Evolutionary conservation across 805 yeast genomes (phyloP).

Genomic region (Myxozyma kluyveri): DNA sequence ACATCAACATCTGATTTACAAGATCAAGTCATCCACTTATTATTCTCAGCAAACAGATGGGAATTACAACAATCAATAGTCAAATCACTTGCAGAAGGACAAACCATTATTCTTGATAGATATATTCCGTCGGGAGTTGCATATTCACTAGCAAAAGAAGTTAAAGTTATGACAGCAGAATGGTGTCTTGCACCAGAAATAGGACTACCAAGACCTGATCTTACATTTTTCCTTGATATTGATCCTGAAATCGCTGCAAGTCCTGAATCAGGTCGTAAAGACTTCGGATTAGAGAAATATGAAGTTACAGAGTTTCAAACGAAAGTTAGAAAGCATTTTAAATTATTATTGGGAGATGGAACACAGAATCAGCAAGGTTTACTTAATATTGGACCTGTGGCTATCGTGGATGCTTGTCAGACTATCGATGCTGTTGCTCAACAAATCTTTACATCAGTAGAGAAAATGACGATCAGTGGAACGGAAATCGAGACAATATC

Average conservation of each 20-base stretch:
- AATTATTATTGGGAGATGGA: conserved; percentile 19
- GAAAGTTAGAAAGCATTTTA: conserved; percentile 63
- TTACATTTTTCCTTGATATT: conserved; percentile 71
- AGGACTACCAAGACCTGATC: conserved; percentile 85
- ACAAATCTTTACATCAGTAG: conserved; percentile 1
- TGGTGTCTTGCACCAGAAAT: conserved; percentile 84
- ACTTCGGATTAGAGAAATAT: conserved; percentile 93
- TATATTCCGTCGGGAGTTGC: conserved; percentile 93
- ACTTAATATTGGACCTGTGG: conserved; percentile 9
- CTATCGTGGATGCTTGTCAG: conserved; percentile 16
- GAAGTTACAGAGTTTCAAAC: conserved; percentile 72
- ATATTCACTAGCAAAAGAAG: conserved; percentile 74
- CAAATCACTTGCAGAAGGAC: conserved; percentile 50
- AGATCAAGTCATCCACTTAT: conserved; percentile 79
- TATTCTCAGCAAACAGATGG: conserved; percentile 95
- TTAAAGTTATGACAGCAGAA: conserved; percentile 51
- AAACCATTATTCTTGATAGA: conserved; percentile 70
- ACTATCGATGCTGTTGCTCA: conserved; percentile 7
- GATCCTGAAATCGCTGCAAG: conserved; percentile 42
- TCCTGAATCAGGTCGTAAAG: conserved; percentile 50
- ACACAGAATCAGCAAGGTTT: not conserved
- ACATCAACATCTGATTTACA: conserved; percentile 49
- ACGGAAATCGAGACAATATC: no score
- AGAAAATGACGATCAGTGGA: not conserved
- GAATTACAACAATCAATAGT: conserved; percentile 58